Percentiles rank a stretch among this genome's conserved stretches.
These are phyloP conservation scores for Claviceps citrina DNA, from an alignment of 2,329 filamentous ascomycete species.

Conservation along the genomic window DNA sequence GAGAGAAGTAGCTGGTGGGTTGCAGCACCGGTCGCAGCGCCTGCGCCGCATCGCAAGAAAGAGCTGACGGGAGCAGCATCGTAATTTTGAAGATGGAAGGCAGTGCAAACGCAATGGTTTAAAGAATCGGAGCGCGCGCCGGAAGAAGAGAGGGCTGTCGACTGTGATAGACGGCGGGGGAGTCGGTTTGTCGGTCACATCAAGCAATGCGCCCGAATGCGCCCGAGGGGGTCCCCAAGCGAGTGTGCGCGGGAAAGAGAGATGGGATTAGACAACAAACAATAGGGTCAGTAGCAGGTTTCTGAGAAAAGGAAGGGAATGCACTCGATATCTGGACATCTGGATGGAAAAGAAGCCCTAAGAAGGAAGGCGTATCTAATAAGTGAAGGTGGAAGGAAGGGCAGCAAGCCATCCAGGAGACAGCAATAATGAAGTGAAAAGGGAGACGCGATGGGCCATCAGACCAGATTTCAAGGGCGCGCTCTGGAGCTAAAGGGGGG, in stretches of 20 bases:
- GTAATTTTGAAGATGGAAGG: not conserved
- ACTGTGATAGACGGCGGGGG: not conserved
- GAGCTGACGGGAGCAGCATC: slow-evolving; percentile 46
- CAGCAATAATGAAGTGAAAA: too few relatives aligned
- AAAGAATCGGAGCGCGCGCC: not conserved
- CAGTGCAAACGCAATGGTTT: not conserved
- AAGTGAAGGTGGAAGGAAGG: too few relatives aligned
- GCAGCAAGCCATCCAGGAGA: too few relatives aligned
- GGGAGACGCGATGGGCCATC: too few relatives aligned
- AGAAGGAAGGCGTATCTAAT: too few relatives aligned
- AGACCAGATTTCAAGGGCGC: too few relatives aligned
- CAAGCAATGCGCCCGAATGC: slow-evolving; percentile 3
- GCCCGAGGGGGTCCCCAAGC: not conserved
- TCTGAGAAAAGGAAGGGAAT: not conserved
- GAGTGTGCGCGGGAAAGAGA: not conserved
- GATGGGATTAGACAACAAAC: not conserved
- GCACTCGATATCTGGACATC: too few relatives aligned
- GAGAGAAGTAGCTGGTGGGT: slow-evolving; percentile 38
- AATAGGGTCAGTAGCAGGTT: not conserved
- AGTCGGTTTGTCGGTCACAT: not conserved
- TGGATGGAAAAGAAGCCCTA: too few relatives aligned
- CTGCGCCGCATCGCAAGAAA: slow-evolving; percentile 41
- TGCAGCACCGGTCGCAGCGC: slow-evolving; percentile 25
- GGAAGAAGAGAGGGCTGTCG: not conserved
- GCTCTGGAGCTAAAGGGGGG: too few relatives aligned